These are phyloP conservation scores for Microglena sp. DNA, from an alignment of 139 green algal species.

Conservation along the genomic window DNA sequence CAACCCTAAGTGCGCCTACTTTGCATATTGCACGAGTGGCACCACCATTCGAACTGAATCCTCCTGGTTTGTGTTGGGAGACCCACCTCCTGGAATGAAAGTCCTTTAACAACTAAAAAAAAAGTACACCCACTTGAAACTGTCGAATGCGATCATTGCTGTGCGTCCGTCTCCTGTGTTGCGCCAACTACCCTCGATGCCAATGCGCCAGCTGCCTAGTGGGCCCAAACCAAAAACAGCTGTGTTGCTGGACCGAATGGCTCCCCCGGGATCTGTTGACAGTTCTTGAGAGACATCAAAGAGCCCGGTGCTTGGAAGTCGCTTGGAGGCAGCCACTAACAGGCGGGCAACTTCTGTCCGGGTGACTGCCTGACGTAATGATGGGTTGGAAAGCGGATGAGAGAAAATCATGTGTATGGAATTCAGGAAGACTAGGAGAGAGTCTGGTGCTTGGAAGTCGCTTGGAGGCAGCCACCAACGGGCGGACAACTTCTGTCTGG, in stretches of 20 bases:
- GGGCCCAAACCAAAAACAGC: constrained; percentile 24
- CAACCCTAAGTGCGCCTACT: constrained; percentile 20
- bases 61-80: too few species aligned
- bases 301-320: constrained; percentile 13
- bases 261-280: not conserved
- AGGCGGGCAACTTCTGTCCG: not conserved
- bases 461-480: not conserved
- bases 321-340: not conserved
- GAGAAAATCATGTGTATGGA: not conserved
- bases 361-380: not conserved
- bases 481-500: not conserved
- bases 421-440: not conserved
- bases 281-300: constrained; percentile 3
- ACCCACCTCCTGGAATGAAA: too few species aligned
- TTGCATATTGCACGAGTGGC: constrained; percentile 7
- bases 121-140: constrained; percentile 8
- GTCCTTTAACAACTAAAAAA: too few species aligned
- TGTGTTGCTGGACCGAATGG: constrained; percentile 14
- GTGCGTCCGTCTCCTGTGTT: constrained; percentile 15
- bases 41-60: constrained; percentile 18
- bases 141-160: constrained; percentile 25
- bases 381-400: not conserved
- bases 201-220: constrained; percentile 18
- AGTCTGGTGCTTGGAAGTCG: constrained; percentile 12
- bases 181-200: constrained; percentile 21